Percentiles rank a stretch among this genome's conserved stretches.
Evolutionary conservation across 2,329 filamentous ascomycete genomes (phyloP).

Genomic region (Fusarium secorum): DNA sequence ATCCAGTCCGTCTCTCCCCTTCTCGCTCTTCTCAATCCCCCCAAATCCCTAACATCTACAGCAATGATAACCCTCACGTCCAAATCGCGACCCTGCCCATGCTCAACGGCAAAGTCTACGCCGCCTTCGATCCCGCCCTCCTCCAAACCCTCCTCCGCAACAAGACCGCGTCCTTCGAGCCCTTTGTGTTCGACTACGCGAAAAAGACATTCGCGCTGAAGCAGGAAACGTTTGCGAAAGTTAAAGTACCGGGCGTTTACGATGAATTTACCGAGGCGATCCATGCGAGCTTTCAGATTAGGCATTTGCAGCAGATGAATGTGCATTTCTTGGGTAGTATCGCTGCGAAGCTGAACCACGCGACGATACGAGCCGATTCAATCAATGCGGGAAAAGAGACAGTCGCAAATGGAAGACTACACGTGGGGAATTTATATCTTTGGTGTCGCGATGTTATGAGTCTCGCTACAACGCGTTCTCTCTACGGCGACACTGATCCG

Average conservation of each 20-base stretch:
- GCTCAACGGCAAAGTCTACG: conserved; percentile 54
- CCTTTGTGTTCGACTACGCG: conserved; percentile 50
- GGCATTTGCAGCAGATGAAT: conserved; percentile 46
- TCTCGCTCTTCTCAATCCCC: accelerated
- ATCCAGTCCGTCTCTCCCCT: conserved; percentile 46
- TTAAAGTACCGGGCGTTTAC: conserved; percentile 18
- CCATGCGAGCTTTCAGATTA: conserved; percentile 45
- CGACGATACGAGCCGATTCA: not conserved
- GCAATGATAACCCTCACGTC: conserved; percentile 37
- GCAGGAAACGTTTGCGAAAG: conserved; percentile 41
- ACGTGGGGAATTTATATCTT: conserved; percentile 49
- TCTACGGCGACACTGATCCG: conserved; percentile 56
- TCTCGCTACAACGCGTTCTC: conserved; percentile 48
- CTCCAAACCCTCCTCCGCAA: conserved; percentile 50
- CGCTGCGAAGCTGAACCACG: conserved; percentile 13
- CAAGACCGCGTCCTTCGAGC: conserved; percentile 53
- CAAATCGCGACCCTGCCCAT: conserved; percentile 56
- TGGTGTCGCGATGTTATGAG: conserved; percentile 52
- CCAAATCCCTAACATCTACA: not conserved
- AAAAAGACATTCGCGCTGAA: conserved; percentile 50
- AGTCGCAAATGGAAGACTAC: conserved; percentile 23
- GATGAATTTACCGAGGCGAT: conserved; percentile 44
- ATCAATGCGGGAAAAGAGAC: conserved; percentile 22
- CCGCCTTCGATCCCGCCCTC: conserved; percentile 52
- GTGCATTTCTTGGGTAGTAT: conserved; percentile 22